Base-by-base conservation (phyloP, 768 basidiomycete genomes). In the Sporobolomyces phaffii region DNA sequence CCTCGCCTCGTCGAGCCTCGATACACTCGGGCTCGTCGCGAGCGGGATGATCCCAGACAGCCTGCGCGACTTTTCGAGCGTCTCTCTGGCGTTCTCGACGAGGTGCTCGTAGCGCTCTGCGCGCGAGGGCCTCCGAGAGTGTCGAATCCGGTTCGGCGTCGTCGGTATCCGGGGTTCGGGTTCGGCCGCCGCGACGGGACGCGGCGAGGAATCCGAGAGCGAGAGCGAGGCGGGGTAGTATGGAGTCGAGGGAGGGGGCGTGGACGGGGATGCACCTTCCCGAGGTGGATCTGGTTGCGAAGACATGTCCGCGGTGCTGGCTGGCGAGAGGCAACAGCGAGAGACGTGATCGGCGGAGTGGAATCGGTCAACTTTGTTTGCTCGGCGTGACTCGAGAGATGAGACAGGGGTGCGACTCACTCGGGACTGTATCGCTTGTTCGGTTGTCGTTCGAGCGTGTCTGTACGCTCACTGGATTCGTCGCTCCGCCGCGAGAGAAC, bases 41-140 rank as follows among this genome's bases (percentile, higher is more conserved):
- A n/a, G n/a, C n/a, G n/a, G n/a, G 18, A n/a, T 7, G 29, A 52
- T 52, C 17, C 52, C 52, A 8, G 54, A 56, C 26, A 4, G 28
- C 26, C 38, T 43, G 40, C 40, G n/a, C 1, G 44, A 49, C 8
- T 54, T 29, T 54, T 44, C 31, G 29, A 64, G 54, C 9, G 48
- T 54, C n/a, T 40, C 26, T 26, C 62, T 38, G 10, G 62, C 62
- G 22, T 40, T 33, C 47, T 36, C 45, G 10, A 64, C 62, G 20
- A 64, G 54, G 24, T 34, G 29, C 38, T 64, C 62, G 34, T 64
- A 64, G n/a, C 62, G 41, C 49, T 64, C 62, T 8, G 62, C 62
- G 3, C 62, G 36, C 29, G 62, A 64, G 1, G 62, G 62, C 13
- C 62, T 36, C 2, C 62, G 24, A 2, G 54, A 48, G 20, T 64